Evolutionary conservation across 495 filamentous ascomycete species (phyloP).

Genomic region (Neurospora sp.): DNA sequence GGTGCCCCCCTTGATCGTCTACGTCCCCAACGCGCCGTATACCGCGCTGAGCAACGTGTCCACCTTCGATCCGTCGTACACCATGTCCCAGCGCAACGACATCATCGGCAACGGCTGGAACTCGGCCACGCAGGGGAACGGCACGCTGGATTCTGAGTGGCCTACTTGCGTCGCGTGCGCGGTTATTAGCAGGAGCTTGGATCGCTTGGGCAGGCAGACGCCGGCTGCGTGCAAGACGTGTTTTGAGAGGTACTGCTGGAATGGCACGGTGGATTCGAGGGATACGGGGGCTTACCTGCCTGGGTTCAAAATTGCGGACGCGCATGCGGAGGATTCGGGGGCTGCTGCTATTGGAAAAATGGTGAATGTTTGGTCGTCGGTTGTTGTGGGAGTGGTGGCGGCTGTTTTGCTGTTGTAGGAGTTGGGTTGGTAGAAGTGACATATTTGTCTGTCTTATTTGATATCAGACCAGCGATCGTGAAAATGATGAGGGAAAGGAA

Average conservation of each 20-base stretch:
- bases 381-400: slow-evolving; percentile 1
- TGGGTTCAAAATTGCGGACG: slow-evolving; percentile 14
- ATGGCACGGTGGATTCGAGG: slow-evolving; percentile 51
- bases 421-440: no score
- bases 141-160: slow-evolving; percentile 63
- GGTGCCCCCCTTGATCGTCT: slow-evolving; percentile 65
- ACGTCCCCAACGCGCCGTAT: slow-evolving; percentile 84
- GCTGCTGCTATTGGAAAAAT: background rate
- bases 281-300: slow-evolving; percentile 24
- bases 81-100: slow-evolving; percentile 52
- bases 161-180: slow-evolving; percentile 77
- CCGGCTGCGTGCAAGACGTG: slow-evolving; percentile 62
- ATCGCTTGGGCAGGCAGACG: slow-evolving; percentile 51
- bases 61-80: slow-evolving; percentile 58
- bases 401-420: background rate
- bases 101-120: slow-evolving; percentile 81
- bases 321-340: background rate
- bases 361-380: background rate
- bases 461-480: background rate
- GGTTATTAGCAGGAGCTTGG: slow-evolving; percentile 64
- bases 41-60: slow-evolving; percentile 58
- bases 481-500: background rate
- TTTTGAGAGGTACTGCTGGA: slow-evolving; percentile 81
- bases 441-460: background rate
- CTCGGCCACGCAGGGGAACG: slow-evolving; percentile 71